Evolutionary conservation across 129 eudicot species (phyloP).

Genomic region (Pulicaria dysenterica): DNA sequence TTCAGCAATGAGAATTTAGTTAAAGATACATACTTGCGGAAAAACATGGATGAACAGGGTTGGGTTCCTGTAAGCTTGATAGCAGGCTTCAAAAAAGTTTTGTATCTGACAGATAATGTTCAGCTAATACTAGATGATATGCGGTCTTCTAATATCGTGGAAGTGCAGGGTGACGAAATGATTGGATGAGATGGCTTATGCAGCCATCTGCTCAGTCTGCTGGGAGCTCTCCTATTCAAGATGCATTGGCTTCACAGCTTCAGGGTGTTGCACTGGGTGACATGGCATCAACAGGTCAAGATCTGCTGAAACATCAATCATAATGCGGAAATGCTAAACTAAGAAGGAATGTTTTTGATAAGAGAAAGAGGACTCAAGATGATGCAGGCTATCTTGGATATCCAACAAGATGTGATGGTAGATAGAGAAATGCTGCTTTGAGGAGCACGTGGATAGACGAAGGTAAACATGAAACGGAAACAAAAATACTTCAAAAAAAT

Average conservation of each 20-base stretch:
- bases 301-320: conserved; percentile 18
- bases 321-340: conserved; percentile 1
- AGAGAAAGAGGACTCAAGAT: conserved; percentile 19
- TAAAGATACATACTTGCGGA: conserved; percentile 69
- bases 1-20: conserved; percentile 78
- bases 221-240: conserved; percentile 29
- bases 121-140: conserved; percentile 53
- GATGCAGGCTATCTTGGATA: conserved; percentile 21
- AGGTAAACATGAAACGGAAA: conserved; percentile 26
- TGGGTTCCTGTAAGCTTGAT: conserved; percentile 80
- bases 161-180: conserved; percentile 61
- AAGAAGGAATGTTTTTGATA: conserved; percentile 20
- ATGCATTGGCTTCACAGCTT: conserved; percentile 33
- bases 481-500: conserved; percentile 14
- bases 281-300: conserved; percentile 7
- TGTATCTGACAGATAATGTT: conserved; percentile 47
- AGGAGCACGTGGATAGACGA: conserved; percentile 28
- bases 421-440: conserved; percentile 27
- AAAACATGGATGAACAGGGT: conserved; percentile 80
- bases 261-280: conserved; percentile 44
- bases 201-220: conserved; percentile 41
- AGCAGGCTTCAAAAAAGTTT: conserved; percentile 71
- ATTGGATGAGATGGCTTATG: conserved; percentile 55
- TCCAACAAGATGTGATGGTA: conserved; percentile 22
- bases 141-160: conserved; percentile 49